Percentiles rank a stretch among this genome's conserved stretches.
These are phyloP conservation scores for Limnanthes douglasii DNA, from an alignment of 345 rosid species.

Conservation along the genomic window DNA sequence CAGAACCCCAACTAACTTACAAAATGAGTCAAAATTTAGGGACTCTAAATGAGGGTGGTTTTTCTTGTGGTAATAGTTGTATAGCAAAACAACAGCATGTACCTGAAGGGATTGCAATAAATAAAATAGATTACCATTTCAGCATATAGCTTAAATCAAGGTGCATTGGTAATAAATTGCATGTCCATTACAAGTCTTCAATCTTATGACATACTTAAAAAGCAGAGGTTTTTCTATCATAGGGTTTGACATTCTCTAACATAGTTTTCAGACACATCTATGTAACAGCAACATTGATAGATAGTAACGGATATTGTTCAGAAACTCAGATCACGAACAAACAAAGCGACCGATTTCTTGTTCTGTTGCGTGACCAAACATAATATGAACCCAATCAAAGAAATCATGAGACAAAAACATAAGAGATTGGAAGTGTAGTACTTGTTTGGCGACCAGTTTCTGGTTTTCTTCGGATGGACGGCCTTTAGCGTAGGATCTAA, in stretches of 20 bases:
- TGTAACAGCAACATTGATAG: too few relatives aligned
- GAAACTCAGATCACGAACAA: not conserved
- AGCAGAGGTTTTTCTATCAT: not conserved
- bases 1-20: constrained; percentile 38
- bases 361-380: not conserved
- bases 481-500: constrained; percentile 14
- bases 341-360: too few relatives aligned
- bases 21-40: constrained; percentile 39
- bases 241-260: not conserved
- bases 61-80: constrained; percentile 60
- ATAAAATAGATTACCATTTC: not conserved
- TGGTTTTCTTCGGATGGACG: constrained; percentile 24
- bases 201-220: not conserved
- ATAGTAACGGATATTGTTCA: too few relatives aligned
- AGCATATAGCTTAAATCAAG: not conserved
- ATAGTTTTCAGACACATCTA: too few relatives aligned
- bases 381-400: not conserved
- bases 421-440: constrained; percentile 10
- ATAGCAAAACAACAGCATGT: constrained; percentile 55
- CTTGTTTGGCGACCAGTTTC: constrained; percentile 62
- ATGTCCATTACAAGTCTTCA: not conserved
- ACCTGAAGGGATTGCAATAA: constrained; percentile 21
- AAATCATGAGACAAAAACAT: not conserved
- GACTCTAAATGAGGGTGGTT: constrained; percentile 29
- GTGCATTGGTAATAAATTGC: not conserved